Percentiles rank a stretch among this genome's conserved stretches.
Conservation (phyloP, 371 early-diverging fungal genomes). For the Funneliformis caledonium region DNA sequence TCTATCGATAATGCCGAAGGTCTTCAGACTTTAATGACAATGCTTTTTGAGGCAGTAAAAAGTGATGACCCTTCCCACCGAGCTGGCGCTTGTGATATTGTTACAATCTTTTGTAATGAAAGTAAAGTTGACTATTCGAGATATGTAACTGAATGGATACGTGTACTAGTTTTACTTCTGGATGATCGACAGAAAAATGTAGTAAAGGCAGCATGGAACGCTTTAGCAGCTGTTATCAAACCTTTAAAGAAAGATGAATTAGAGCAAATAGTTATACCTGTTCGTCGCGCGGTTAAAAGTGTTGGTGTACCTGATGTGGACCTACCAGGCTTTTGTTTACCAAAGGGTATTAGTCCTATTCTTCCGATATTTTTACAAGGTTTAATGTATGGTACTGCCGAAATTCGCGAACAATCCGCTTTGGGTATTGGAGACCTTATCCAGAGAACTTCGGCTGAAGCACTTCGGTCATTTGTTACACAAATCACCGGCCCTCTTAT, state of each 20-base stretch:
- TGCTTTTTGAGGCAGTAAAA: slow-evolving; percentile 69
- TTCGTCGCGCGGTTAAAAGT: slow-evolving; percentile 70
- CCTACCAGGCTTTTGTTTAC: slow-evolving; percentile 86
- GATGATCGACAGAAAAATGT: slow-evolving; percentile 62
- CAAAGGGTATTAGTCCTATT: slow-evolving; percentile 91
- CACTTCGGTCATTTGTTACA: slow-evolving; percentile 89
- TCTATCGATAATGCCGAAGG: slow-evolving; percentile 81
- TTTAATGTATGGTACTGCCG: slow-evolving; percentile 85
- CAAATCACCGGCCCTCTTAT: slow-evolving; percentile 97
- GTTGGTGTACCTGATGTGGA: slow-evolving; percentile 64
- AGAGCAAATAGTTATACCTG: slow-evolving; percentile 77
- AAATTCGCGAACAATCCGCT: slow-evolving; percentile 87
- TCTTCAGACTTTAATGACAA: slow-evolving; percentile 69
- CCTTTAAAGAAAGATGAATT: slow-evolving; percentile 84
- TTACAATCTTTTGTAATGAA: slow-evolving; percentile 74
- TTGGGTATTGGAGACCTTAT: slow-evolving; percentile 84
- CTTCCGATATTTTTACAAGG: slow-evolving; percentile 94
- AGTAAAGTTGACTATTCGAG: slow-evolving; percentile 64
- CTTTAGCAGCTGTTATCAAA: slow-evolving; percentile 80
- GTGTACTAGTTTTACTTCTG: slow-evolving; percentile 71
- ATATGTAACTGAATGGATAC: slow-evolving; percentile 86
- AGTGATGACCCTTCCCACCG: slow-evolving; percentile 61
- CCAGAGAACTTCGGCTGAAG: slow-evolving; percentile 71
- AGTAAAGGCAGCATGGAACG: slow-evolving; percentile 76
- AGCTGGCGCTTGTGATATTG: slow-evolving; percentile 62